phyloP scores from a whole-genome alignment of 176 grass and related monocot species.

The Raddia distichophylla region DNA sequence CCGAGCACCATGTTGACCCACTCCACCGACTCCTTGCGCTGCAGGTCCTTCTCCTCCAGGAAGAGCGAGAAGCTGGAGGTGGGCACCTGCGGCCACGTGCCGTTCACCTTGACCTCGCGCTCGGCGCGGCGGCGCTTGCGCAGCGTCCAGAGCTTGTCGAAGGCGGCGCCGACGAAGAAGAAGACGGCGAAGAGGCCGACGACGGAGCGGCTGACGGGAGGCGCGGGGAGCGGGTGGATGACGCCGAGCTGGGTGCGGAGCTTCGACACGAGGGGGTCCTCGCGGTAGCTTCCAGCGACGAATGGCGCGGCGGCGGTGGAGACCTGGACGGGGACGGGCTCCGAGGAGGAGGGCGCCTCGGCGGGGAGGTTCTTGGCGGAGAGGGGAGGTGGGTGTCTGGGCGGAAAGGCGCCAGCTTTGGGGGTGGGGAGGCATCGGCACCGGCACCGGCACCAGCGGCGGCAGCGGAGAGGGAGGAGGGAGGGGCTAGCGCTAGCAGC shows the following conservation, averaged over 20 bases:
- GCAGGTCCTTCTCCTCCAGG: slow-evolving; percentile 95
- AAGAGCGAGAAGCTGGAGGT: slow-evolving; percentile 88
- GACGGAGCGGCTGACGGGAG: slow-evolving; percentile 64
- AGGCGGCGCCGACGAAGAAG: slow-evolving; percentile 93
- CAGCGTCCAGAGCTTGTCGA: slow-evolving; percentile 81
- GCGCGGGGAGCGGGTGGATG: slow-evolving; percentile 87
- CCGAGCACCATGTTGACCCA: slow-evolving; percentile 99
- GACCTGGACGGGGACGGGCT: neutral
- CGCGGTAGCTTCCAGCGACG: slow-evolving; percentile 36
- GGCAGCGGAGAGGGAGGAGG: neutral
- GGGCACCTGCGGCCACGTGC: slow-evolving; percentile 90
- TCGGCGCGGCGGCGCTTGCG: slow-evolving; percentile 69
- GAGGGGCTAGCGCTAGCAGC: slow-evolving; percentile 23
- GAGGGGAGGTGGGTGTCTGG: neutral
- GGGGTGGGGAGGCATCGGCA: slow-evolving; percentile 11
- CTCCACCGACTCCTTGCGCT: slow-evolving; percentile 98
- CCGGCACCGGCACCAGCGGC: slow-evolving; percentile 22
- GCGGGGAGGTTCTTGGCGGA: slow-evolving; percentile 2
- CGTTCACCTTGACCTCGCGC: slow-evolving; percentile 72
- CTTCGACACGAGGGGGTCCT: slow-evolving; percentile 93
- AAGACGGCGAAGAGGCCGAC: slow-evolving; percentile 88
- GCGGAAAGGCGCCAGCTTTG: slow-evolving; percentile 29
- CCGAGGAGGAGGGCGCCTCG: slow-evolving; percentile 18
- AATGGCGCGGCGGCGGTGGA: slow-evolving; percentile 39
- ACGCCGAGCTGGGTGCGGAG: slow-evolving; percentile 88